Base-by-base conservation (phyloP, 768 basidiomycete species). In the Hericium coralloides region DNA sequence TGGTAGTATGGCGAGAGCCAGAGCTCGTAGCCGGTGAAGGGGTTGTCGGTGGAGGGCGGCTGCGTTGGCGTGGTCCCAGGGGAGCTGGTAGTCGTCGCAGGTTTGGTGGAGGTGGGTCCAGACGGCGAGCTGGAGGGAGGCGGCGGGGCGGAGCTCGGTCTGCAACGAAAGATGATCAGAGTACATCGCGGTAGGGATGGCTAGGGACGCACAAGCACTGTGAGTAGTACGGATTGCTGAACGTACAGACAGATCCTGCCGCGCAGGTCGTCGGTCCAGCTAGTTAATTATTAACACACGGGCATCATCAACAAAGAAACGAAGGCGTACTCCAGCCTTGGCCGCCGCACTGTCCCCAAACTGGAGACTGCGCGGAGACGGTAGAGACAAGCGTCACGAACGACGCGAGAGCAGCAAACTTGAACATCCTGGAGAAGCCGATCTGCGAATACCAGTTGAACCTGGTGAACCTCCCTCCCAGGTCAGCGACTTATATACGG, bases 1-100 rank as follows among this genome's bases (percentile, higher is more conserved):
- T 79, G 76, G 63, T 84, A 85, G 71, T 73, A 79, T 7, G 82
- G 81, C 53, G 74, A 77, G 52, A 82, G 66, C 69, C 75, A 84
- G 55, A 79, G 79, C 55, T 68, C 68, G 63, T 76, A 78, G 45
- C 80, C 81, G 20, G 65, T 67, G 70, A 69, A 84, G 9, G 83
- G 82, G 68, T 82, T 83, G 25, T 74, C 78, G 20, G 79, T 70
- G 53, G 66, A 70, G 2, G 79, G 74, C 26, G 74, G 72, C 51
- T 56, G 52, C 8, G 68, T 54, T 23, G 67, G 54, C 6, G 60
- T 22, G 45, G 61, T 66, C 1, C 72, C 63, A 14, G 69, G 55
- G 0, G 74, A 62, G 20, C 60, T 59, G 15, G 62, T 59, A 17
- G 67, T 20, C 3, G 59, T 56, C 17, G 25, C 4, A 4, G 64